Evolutionary conservation across 768 basidiomycete genomes (phyloP).

Genomic region (Peribolospora baueri): DNA sequence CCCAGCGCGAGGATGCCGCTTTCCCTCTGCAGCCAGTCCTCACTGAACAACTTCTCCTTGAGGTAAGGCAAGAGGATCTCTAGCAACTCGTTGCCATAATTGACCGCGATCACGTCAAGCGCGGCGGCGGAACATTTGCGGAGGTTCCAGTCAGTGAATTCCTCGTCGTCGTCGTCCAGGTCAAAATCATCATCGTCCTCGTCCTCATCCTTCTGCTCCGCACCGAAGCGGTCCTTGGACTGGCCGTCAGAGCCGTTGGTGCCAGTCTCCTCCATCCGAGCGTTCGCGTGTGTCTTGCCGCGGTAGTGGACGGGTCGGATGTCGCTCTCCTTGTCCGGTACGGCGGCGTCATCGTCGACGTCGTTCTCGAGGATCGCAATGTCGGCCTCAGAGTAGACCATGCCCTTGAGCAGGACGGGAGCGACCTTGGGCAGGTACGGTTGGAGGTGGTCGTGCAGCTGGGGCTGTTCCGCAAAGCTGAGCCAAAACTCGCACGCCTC

Average conservation of each 20-base stretch:
- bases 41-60: conserved; percentile 79
- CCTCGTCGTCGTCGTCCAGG: conserved; percentile 84
- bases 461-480: conserved; percentile 87
- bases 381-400: conserved; percentile 91
- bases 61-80: conserved; percentile 67
- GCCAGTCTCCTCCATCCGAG: conserved; percentile 32
- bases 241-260: neutral
- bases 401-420: conserved; percentile 84
- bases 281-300: conserved; percentile 57
- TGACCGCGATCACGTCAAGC: conserved; percentile 81
- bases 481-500: conserved; percentile 99
- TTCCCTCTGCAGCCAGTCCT: conserved; percentile 82
- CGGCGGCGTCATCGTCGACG: conserved; percentile 54
- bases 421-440: conserved; percentile 77
- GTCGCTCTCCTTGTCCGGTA: conserved; percentile 82
- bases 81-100: conserved; percentile 69
- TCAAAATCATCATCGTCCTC: conserved; percentile 70
- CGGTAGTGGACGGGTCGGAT: conserved; percentile 92
- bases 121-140: conserved; percentile 96
- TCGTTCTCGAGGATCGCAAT: conserved; percentile 84
- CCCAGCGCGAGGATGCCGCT: conserved; percentile 87
- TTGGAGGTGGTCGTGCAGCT: conserved; percentile 55
- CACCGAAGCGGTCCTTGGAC: conserved; percentile 50
- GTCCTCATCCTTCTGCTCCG: conserved; percentile 60
- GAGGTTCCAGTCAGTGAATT: conserved; percentile 94